Conservation (phyloP, 192 early-diverging fungal genomes). For the Helicostylum pulchrum region DNA sequence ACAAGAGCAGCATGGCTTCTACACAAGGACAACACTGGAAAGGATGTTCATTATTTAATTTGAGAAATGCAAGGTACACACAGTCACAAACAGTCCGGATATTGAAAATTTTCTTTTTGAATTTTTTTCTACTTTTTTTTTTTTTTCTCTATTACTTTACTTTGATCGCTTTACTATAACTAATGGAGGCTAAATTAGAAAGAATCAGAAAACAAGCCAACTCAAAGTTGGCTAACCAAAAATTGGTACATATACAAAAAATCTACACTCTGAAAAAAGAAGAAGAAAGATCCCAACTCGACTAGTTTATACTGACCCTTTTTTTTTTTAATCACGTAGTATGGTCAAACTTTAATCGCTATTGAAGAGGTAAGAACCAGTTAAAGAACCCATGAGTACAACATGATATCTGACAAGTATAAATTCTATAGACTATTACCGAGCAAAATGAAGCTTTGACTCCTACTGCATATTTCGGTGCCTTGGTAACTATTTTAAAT, state of each 20-base stretch:
- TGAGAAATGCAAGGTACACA: neutral
- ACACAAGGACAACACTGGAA: too few species aligned
- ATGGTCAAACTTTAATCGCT: constrained; percentile 65
- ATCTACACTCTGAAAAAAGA: too few species aligned
- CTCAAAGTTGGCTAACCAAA: constrained; percentile 83
- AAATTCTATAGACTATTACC: constrained; percentile 63
- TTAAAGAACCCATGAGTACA: neutral
- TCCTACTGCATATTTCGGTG: constrained; percentile 88
- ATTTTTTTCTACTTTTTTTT: neutral
- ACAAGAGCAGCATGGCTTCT: too few species aligned
- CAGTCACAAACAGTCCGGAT: constrained; percentile 24
- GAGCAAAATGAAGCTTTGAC: constrained; percentile 68
- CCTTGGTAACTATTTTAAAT: constrained; percentile 52
- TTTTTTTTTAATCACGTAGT: constrained; percentile 25
- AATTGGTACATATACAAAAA: constrained; percentile 52
- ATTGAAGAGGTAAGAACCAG: constrained; percentile 55
- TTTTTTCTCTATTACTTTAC: neutral
- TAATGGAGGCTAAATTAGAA: constrained; percentile 54
- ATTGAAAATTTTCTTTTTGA: constrained; percentile 19
- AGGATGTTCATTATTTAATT: too few species aligned
- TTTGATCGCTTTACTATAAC: neutral
- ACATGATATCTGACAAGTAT: constrained; percentile 6
- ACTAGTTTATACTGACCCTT: neutral
- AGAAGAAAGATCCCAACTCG: neutral
- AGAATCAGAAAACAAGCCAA: constrained; percentile 67